These are phyloP conservation scores for Daldinia grandis DNA, from an alignment of 495 filamentous ascomycete species.

Conservation along the genomic window DNA sequence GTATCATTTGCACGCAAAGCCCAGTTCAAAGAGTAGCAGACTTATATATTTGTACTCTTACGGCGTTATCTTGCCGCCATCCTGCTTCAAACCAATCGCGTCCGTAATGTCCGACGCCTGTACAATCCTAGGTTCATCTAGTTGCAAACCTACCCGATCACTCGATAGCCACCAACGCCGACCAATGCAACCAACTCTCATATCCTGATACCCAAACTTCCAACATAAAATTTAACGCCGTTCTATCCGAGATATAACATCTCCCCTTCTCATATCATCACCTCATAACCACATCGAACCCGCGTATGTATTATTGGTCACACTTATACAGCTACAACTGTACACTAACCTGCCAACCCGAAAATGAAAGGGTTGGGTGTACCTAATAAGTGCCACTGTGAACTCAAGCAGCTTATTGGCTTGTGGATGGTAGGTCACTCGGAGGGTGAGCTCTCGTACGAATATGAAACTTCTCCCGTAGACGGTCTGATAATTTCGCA, in stretches of 20 bases:
- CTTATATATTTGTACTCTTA: not conserved
- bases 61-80: not conserved
- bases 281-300: slow-evolving; percentile 18
- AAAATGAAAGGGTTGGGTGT: not conserved
- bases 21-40: not conserved
- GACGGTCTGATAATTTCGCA: slow-evolving; percentile 54
- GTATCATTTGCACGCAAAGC: not conserved
- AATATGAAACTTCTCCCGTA: slow-evolving; percentile 60
- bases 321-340: not conserved
- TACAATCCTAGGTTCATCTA: slow-evolving; percentile 9
- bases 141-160: slow-evolving; percentile 14
- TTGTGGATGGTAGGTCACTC: slow-evolving; percentile 13
- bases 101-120: not conserved
- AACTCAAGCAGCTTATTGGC: slow-evolving; percentile 4
- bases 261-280: slow-evolving; percentile 4
- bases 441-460: slow-evolving; percentile 57
- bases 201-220: slow-evolving; percentile 20
- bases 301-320: slow-evolving; percentile 20
- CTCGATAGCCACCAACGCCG: slow-evolving; percentile 27
- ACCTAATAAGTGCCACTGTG: not conserved
- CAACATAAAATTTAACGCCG: slow-evolving; percentile 25
- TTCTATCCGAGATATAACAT: slow-evolving; percentile 22
- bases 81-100: not conserved
- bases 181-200: slow-evolving; percentile 22
- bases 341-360: not conserved